Evolutionary conservation across 805 yeast species (phyloP).

Genomic region (Candida multigemmis): DNA sequence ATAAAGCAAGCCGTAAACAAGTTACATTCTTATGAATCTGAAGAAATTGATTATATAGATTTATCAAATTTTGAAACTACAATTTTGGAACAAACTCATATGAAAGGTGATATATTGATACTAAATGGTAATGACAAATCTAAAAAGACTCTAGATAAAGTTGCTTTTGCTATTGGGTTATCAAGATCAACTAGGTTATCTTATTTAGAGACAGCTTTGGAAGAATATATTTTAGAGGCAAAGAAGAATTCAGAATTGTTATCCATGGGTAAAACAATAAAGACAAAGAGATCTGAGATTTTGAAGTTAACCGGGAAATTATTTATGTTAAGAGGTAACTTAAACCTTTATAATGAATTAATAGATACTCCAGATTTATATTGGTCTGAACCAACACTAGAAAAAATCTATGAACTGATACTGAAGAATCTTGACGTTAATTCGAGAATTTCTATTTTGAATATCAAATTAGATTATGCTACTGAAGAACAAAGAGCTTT

Average conservation of each 20-base stretch:
- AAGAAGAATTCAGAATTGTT: constrained; percentile 56
- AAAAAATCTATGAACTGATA: constrained; percentile 61
- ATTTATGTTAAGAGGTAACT: constrained; percentile 68
- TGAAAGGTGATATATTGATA: constrained; percentile 68
- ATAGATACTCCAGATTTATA: constrained; percentile 90
- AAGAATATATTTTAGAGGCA: constrained; percentile 55
- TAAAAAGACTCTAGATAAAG: constrained; percentile 58
- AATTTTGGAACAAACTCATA: no score
- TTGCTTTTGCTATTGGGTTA: constrained; percentile 83
- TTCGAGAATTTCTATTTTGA: constrained; percentile 70
- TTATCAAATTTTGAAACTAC: no score
- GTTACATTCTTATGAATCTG: constrained; percentile 53
- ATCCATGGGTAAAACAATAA: constrained; percentile 46
- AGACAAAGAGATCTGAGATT: constrained; percentile 47
- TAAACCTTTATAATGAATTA: constrained; percentile 78
- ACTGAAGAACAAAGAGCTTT: constrained; percentile 81
- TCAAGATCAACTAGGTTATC: constrained; percentile 83
- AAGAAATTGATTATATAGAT: constrained; percentile 77
- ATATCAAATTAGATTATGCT: constrained; percentile 82
- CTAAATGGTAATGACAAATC: constrained; percentile 35
- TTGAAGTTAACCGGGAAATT: constrained; percentile 65
- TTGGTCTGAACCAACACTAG: constrained; percentile 87
- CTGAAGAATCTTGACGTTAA: constrained; percentile 67
- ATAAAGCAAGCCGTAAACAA: constrained; percentile 35
- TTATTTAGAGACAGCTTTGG: constrained; percentile 65